Conservation (phyloP, 2,329 filamentous ascomycete genomes). For the Claviceps lovelessii region DNA sequence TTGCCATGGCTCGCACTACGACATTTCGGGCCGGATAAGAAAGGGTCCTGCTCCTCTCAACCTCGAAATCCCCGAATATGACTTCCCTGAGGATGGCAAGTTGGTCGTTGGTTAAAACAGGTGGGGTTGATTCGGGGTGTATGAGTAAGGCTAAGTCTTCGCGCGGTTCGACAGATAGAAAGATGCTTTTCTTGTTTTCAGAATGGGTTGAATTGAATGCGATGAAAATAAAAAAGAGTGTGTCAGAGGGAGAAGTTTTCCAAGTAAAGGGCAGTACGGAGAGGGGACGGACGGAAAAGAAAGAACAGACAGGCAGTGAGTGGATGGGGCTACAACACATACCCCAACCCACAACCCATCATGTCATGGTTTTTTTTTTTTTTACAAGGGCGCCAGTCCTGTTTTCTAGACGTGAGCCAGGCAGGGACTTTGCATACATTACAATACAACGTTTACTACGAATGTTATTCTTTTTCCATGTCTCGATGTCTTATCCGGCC, state of each 20-base stretch:
- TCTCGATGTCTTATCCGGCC: neutral
- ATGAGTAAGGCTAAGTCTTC: slow-evolving; percentile 8
- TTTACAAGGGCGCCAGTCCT: slow-evolving; percentile 11
- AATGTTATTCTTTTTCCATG: slow-evolving; percentile 1
- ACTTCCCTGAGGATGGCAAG: slow-evolving; percentile 79
- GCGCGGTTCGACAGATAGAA: slow-evolving; percentile 7
- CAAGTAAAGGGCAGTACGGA: slow-evolving; percentile 3
- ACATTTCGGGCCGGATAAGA: slow-evolving; percentile 96
- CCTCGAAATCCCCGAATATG: slow-evolving; percentile 85
- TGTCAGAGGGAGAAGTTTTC: too few species aligned
- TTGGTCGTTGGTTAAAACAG: slow-evolving; percentile 75
- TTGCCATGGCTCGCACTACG: slow-evolving; percentile 99
- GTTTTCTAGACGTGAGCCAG: slow-evolving; percentile 22
- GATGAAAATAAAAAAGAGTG: neutral
- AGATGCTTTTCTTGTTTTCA: neutral
- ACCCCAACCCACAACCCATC: neutral
- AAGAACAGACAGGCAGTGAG: neutral
- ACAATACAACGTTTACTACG: slow-evolving; percentile 19
- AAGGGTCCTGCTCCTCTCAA: slow-evolving; percentile 95
- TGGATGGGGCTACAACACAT: neutral
- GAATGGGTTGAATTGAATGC: slow-evolving; percentile 6
- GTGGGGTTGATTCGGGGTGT: slow-evolving; percentile 5
- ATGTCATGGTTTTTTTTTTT: slow-evolving; percentile 8
- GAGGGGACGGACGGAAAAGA: slow-evolving; percentile 3
- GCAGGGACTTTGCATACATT: slow-evolving; percentile 22